A percentile compares a stretch with the other conserved stretches of the same genome.
Conservation (phyloP, 1,284 basidiomycete genomes). For the Blastosporella zonata region DNA sequence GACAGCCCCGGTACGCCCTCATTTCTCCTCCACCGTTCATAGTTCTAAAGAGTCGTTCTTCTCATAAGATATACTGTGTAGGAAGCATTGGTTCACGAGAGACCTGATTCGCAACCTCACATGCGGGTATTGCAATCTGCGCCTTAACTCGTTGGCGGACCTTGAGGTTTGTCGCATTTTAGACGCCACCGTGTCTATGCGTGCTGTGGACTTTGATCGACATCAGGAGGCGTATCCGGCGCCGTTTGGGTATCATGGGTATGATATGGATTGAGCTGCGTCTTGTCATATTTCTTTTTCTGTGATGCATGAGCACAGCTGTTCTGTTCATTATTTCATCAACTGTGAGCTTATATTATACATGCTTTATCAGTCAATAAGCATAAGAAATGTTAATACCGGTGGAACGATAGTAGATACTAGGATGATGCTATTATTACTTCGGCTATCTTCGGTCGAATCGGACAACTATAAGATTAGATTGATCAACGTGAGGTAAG, state of each 20-base stretch:
- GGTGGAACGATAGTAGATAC: no score
- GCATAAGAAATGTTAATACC: no score
- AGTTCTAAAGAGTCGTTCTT: not conserved
- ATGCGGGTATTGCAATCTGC: constrained; percentile 36
- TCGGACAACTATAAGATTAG: not conserved
- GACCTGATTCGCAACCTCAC: constrained; percentile 33
- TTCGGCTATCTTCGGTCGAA: constrained; percentile 11
- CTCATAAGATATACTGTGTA: constrained; percentile 27
- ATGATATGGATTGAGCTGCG: constrained; percentile 5
- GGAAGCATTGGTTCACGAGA: constrained; percentile 33
- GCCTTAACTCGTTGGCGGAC: constrained; percentile 33
- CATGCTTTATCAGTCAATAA: no score
- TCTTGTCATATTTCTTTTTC: no score
- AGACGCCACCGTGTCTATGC: constrained; percentile 34
- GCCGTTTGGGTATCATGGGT: constrained; percentile 11
- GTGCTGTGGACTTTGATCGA: constrained; percentile 38
- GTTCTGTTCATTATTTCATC: no score
- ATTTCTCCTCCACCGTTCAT: not conserved
- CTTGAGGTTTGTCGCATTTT: constrained; percentile 31
- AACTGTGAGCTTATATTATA: no score
- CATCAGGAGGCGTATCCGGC: constrained; percentile 19
- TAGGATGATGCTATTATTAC: not conserved
- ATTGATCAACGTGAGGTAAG: constrained; percentile 2
- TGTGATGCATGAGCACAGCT: no score
- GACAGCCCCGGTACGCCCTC: constrained; percentile 28